Conservation (phyloP, 306 rosid species). For the Clitoria ternatea region DNA sequence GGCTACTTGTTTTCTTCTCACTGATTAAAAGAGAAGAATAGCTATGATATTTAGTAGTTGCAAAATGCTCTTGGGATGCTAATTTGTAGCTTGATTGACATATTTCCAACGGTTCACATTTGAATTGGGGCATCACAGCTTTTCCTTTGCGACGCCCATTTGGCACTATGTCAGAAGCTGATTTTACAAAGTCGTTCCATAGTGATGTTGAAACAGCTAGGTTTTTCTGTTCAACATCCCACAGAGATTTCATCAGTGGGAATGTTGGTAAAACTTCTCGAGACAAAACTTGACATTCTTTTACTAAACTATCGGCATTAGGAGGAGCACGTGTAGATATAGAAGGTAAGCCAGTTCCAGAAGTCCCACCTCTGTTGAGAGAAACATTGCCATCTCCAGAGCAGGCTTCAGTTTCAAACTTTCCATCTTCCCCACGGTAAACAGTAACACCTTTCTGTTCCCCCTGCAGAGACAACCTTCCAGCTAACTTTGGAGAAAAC, state of each 20-base stretch:
- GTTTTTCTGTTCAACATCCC: constrained; percentile 34
- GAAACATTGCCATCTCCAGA: constrained; percentile 31
- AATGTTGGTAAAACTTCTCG: constrained; percentile 17
- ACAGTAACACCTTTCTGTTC: constrained; percentile 27
- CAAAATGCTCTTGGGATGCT: constrained; percentile 36
- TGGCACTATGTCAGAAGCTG: constrained; percentile 42
- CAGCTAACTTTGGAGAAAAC: constrained; percentile 39
- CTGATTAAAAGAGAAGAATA: constrained; percentile 43
- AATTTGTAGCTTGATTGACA: constrained; percentile 37
- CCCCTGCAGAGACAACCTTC: constrained; percentile 25
- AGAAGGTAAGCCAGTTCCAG: constrained; percentile 18
- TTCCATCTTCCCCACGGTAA: constrained; percentile 21
- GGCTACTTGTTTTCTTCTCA: constrained; percentile 42
- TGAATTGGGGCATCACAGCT: constrained; percentile 33
- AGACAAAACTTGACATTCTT: constrained; percentile 28
- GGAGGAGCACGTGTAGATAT: constrained; percentile 27
- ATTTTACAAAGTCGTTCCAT: constrained; percentile 29
- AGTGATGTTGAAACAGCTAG: constrained; percentile 36
- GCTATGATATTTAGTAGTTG: constrained; percentile 24
- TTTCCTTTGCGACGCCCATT: constrained; percentile 34
- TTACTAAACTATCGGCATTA: constrained; percentile 27
- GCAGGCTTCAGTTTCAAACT: constrained; percentile 30
- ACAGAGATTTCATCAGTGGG: constrained; percentile 29
- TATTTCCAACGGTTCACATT: constrained; percentile 26
- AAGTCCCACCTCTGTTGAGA: constrained; percentile 24